Evolutionary conservation across 352 stramenopile species (phyloP).

Genomic region (Sclerospora graminicola): DNA sequence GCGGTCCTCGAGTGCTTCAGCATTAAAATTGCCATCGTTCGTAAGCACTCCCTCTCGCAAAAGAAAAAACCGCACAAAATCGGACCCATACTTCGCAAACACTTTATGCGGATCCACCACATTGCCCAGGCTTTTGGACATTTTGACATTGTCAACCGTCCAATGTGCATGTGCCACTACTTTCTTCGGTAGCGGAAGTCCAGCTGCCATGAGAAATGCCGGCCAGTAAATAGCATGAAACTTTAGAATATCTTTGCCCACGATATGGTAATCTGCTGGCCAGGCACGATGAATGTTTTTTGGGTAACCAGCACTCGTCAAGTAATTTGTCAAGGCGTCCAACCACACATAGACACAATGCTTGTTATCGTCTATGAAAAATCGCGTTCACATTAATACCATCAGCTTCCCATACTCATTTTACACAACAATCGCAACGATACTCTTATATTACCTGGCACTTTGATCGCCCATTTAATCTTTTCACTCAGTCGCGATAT

Average conservation of each 20-base stretch:
- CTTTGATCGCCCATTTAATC: conserved; percentile 95
- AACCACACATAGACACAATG: conserved; percentile 99
- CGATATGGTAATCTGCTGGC: conserved; percentile 83
- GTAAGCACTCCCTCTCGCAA: conserved; percentile 90
- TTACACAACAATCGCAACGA: neutral
- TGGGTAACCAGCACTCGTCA: conserved; percentile 93
- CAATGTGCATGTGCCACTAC: conserved; percentile 98
- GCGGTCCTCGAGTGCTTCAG: conserved; percentile 84
- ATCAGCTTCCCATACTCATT: conserved; percentile 1
- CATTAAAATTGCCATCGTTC: conserved; percentile 89
- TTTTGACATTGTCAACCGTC: conserved; percentile 98
- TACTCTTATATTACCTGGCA: conserved; percentile 48
- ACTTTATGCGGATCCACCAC: conserved; percentile 93
- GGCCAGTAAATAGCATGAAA: conserved; percentile 99
- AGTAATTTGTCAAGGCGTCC: conserved; percentile 98
- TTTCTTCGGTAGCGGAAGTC: conserved; percentile 87
- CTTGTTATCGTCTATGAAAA: conserved; percentile 37
- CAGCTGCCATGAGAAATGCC: conserved; percentile 90
- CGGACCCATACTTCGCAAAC: conserved; percentile 86
- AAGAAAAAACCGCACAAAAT: conserved; percentile 91
- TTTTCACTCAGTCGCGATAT: conserved; percentile 92
- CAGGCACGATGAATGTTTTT: conserved; percentile 27
- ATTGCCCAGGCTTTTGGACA: conserved; percentile 98
- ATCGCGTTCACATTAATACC: neutral
- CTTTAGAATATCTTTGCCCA: conserved; percentile 99